phyloP scores from a whole-genome alignment of 345 rosid species.

The Rhizophora mangle region DNA sequence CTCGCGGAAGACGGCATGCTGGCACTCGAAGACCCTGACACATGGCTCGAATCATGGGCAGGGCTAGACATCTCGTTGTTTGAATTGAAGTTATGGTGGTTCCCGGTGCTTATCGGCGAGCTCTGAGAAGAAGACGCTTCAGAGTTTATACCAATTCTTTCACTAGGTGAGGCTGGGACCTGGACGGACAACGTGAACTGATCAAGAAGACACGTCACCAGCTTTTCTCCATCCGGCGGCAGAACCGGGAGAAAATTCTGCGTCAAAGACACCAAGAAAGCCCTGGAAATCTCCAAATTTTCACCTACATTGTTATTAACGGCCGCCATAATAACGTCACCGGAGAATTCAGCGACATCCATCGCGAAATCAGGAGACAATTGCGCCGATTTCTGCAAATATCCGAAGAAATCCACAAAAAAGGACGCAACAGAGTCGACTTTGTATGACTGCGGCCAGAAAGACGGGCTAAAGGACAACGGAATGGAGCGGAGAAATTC shows the following conservation, averaged over 20 bases:
- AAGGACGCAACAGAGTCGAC: conserved; percentile 55
- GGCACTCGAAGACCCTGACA: conserved; percentile 32
- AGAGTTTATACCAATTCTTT: conserved; percentile 41
- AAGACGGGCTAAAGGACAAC: conserved; percentile 60
- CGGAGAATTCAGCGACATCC: conserved; percentile 63
- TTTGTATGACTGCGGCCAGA: conserved; percentile 83
- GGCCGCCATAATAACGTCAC: conserved; percentile 61
- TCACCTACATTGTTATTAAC: conserved; percentile 32
- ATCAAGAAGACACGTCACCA: conserved; percentile 61
- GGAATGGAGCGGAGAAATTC: conserved; percentile 74
- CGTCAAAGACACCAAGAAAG: conserved; percentile 67
- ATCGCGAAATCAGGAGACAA: conserved; percentile 53
- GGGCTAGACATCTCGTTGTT: conserved; percentile 51
- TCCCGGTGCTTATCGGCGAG: conserved; percentile 55
- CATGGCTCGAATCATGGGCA: conserved; percentile 44
- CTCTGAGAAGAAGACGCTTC: conserved; percentile 65
- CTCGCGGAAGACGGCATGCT: conserved; percentile 20
- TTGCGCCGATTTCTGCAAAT: conserved; percentile 49
- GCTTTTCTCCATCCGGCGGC: conserved; percentile 59
- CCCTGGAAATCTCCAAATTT: conserved; percentile 50
- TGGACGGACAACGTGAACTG: conserved; percentile 44
- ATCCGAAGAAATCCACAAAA: conserved; percentile 59
- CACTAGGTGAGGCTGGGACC: conserved; percentile 43
- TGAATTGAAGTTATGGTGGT: conserved; percentile 26
- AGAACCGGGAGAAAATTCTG: conserved; percentile 65